Evolutionary conservation across 352 stramenopile species (phyloP).

Genomic region (Peronospora destructor): DNA sequence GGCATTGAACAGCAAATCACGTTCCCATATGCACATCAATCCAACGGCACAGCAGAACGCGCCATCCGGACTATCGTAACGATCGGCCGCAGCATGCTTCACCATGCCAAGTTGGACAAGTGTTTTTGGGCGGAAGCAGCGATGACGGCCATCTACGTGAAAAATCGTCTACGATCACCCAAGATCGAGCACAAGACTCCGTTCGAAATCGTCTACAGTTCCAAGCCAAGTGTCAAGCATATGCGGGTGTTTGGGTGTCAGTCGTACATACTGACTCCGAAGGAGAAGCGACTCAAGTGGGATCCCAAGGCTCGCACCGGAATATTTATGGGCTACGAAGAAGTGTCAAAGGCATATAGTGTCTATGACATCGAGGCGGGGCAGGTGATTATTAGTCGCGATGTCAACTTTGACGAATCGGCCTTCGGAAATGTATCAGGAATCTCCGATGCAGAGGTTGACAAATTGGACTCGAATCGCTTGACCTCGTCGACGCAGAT

Average conservation of each 20-base stretch:
- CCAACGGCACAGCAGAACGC: no score
- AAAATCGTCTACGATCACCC: not conserved
- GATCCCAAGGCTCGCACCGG: not conserved
- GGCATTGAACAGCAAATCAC: no score
- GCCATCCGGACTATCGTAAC: no score
- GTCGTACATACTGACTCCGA: no score
- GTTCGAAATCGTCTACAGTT: not conserved
- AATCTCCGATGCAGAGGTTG: no score
- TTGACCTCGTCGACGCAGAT: not conserved
- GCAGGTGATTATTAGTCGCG: not conserved
- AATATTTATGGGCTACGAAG: not conserved
- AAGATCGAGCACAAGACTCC: constrained; percentile 1
- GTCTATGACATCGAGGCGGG: no score
- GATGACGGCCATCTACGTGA: constrained; percentile 1
- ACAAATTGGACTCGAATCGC: not conserved
- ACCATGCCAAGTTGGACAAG: no score
- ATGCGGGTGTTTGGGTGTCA: not conserved
- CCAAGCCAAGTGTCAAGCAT: constrained; percentile 3
- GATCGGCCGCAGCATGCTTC: no score
- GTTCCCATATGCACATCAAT: no score
- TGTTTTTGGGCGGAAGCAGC: no score
- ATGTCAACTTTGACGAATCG: not conserved
- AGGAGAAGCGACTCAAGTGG: constrained; percentile 2
- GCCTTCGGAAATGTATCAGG: not conserved
- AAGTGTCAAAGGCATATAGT: constrained; percentile 3